Base-by-base conservation (phyloP, 1,284 basidiomycete species). In the Cystobasidium slooffiae region DNA sequence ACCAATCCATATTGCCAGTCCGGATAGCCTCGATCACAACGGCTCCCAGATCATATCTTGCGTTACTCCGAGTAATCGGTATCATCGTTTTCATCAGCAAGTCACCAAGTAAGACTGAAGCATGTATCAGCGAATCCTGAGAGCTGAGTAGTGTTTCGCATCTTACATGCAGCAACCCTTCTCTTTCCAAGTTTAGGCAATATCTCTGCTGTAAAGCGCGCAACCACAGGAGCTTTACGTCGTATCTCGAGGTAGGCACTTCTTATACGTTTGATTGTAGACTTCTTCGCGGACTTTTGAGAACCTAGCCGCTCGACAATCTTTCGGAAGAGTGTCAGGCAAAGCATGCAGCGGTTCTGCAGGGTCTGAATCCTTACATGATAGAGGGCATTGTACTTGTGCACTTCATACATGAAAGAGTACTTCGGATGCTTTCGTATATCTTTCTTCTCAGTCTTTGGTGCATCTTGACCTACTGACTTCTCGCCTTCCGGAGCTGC, bases 391-490 rank as follows among this genome's bases (percentile, higher is more conserved):
- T 59, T 59, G 37, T 68, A 58, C 37, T 53, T 24, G 43, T 18
- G 43, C 20, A 68, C 66, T 31, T 68, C 66, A 31, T 68, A 68
- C 9, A 43, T 9, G 37, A 56, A 59, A 8, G 51, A 10, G 31
- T 56, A 59, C 47, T 68, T 68, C 3, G 66, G 53, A 58, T 68
- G 66, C 6, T 51, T 22, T 10, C 70, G 62, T 18, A 73, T 73
- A 20, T 73, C 70, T 39, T 51, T 59, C 6, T 52, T 20, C 46
- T 16, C 3, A n/a, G 14, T 1, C 51, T 12, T 1, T 20, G 24
- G 24, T 66, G 20, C 4, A 6, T 10, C 18, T 20, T 1, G 52
- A n/a, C 49, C 1, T 39, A 1, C 18, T 8, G 64, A 18, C 22
- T 4, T 67, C 22, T 63, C 1, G 22, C 2, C 31, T 31, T 2